Conservation (phyloP, 164 flowering plant genomes). For the Aristolochia californica region DNA sequence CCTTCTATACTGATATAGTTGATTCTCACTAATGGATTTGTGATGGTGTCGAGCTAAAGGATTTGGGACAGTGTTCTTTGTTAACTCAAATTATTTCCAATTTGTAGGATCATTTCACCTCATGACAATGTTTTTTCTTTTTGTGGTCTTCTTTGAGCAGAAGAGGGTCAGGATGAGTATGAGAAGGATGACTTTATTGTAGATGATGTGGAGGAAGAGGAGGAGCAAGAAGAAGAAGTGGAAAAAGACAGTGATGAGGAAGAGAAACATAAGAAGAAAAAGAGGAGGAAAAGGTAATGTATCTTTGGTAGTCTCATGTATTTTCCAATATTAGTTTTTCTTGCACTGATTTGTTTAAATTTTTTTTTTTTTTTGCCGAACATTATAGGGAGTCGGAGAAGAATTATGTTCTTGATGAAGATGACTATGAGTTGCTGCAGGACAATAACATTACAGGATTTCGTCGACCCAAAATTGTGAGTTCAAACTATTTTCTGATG, state of each 20-base stretch:
- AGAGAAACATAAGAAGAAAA: constrained; percentile 67
- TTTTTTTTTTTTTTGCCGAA: neutral
- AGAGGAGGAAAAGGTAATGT: constrained; percentile 55
- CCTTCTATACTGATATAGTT: no score
- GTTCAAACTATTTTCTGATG: constrained; percentile 1
- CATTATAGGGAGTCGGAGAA: constrained; percentile 50
- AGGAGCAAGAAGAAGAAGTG: constrained; percentile 41
- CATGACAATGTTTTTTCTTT: neutral
- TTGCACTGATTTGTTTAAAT: no score
- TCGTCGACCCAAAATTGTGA: constrained; percentile 45
- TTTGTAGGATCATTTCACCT: no score
- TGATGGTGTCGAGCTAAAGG: no score
- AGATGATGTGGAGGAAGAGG: constrained; percentile 81
- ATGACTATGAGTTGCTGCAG: constrained; percentile 86
- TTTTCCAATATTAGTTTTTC: neutral
- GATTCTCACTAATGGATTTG: no score
- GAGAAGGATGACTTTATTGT: constrained; percentile 97
- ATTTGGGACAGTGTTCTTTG: no score
- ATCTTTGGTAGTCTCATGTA: neutral
- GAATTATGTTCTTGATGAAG: constrained; percentile 74
- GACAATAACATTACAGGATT: constrained; percentile 51
- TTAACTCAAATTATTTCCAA: no score
- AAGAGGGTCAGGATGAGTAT: constrained; percentile 80
- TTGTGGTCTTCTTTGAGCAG: constrained; percentile 11
- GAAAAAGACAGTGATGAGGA: constrained; percentile 42